Evolutionary conservation across 371 early-diverging fungal species (phyloP).

Genomic region (Sporodiniella umbellata): DNA sequence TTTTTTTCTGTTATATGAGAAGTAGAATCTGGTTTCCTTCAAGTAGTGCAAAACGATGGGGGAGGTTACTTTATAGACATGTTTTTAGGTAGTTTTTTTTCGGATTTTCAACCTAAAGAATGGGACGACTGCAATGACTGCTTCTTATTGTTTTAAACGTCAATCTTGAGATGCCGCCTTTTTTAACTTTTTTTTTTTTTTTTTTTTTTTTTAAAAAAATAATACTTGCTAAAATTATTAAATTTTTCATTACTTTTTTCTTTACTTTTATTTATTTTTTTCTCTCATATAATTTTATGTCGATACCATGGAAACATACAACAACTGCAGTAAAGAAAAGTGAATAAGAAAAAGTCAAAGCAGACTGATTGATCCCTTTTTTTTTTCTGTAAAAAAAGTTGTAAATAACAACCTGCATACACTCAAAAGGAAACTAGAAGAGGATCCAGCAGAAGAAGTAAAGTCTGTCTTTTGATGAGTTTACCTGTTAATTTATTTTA

Average conservation of each 20-base stretch:
- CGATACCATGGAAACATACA: constrained; percentile 1
- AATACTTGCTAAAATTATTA: too few relatives aligned
- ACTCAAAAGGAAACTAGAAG: neutral
- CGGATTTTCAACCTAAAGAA: neutral
- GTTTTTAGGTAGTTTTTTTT: too few relatives aligned
- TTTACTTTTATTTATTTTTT: neutral
- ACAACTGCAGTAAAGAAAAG: neutral
- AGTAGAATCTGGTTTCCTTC: too few relatives aligned
- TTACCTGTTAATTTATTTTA: neutral
- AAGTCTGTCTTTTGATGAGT: neutral
- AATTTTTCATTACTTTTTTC: too few relatives aligned
- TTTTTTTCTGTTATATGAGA: too few relatives aligned
- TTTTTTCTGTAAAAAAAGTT: too few relatives aligned
- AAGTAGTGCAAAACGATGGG: too few relatives aligned
- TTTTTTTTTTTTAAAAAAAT: neutral
- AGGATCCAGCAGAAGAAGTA: constrained; percentile 1
- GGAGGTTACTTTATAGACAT: too few relatives aligned
- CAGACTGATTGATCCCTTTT: neutral
- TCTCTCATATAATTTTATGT: too few relatives aligned
- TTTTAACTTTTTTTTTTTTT: neutral
- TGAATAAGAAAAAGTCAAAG: neutral
- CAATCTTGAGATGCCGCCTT: neutral
- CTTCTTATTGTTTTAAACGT: neutral
- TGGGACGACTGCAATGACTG: neutral
- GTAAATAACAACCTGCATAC: constrained; percentile 1